Conservation (phyloP, 768 basidiomycete genomes). For the Kondoa subrosea region DNA sequence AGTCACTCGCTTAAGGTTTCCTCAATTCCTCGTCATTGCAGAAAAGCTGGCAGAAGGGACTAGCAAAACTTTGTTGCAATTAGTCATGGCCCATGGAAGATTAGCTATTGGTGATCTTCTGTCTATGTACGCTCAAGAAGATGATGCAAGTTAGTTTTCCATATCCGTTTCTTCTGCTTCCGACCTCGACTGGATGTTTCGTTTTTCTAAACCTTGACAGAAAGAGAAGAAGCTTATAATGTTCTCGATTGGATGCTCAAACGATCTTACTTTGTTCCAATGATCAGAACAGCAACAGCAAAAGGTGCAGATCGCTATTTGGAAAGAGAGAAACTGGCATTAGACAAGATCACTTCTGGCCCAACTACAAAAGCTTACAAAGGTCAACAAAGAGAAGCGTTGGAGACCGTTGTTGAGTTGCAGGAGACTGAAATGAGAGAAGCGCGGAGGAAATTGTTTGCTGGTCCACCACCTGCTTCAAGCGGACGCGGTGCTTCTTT, state of each 20-base stretch:
- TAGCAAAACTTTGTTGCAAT: neutral
- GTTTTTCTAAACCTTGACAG: neutral
- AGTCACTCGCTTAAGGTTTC: neutral
- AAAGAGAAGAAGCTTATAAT: neutral
- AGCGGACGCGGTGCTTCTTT: neutral
- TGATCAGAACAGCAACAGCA: neutral
- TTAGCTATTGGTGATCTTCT: neutral
- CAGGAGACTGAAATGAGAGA: neutral
- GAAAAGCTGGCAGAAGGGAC: neutral
- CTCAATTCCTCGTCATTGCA: neutral
- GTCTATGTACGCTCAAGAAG: neutral
- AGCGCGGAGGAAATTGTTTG: neutral
- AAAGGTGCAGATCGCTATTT: neutral
- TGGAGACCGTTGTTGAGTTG: neutral
- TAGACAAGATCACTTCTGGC: neutral
- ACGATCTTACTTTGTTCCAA: neutral
- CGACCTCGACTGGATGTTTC: neutral
- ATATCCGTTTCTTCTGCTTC: neutral
- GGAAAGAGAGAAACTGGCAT: neutral
- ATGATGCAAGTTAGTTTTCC: neutral
- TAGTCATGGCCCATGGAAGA: neutral
- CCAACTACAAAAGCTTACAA: neutral
- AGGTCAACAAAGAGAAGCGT: neutral
- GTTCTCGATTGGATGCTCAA: neutral
- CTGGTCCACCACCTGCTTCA: neutral